phyloP scores from a whole-genome alignment of 345 rosid species.

The Theobroma cacao region DNA sequence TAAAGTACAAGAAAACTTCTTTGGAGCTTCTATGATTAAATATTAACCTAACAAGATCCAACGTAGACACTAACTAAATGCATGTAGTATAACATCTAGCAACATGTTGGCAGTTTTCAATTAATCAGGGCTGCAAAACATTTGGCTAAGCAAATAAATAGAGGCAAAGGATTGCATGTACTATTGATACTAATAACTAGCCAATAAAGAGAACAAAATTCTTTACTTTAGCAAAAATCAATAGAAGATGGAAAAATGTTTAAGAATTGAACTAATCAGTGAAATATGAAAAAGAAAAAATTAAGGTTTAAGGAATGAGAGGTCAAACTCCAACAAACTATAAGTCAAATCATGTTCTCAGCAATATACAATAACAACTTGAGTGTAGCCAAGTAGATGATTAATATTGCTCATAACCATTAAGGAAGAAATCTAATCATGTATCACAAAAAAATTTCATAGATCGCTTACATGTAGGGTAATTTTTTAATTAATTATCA shows the following conservation, averaged over 20 bases:
- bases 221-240: not conserved
- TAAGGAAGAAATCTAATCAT: not conserved
- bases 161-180: not conserved
- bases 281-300: not conserved
- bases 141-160: not conserved
- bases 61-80: not conserved
- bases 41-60: not conserved
- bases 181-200: not conserved
- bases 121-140: not conserved
- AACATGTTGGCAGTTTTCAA: not conserved
- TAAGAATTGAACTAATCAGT: not conserved
- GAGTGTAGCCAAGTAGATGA: not conserved
- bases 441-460: not conserved
- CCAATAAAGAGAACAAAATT: not conserved
- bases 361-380: not conserved
- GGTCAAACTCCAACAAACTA: not conserved
- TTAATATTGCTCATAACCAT: not conserved
- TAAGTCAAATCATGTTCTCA: not conserved
- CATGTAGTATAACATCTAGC: not conserved
- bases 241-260: not conserved
- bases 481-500: not conserved
- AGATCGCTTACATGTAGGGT: not conserved
- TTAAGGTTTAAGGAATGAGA: not conserved
- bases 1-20: not conserved
- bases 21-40: not conserved